Percentiles rank a stretch among this genome's conserved stretches.
phyloP scores from a whole-genome alignment of 2,329 filamentous ascomycete genomes.

The Zymoseptoria tritici region DNA sequence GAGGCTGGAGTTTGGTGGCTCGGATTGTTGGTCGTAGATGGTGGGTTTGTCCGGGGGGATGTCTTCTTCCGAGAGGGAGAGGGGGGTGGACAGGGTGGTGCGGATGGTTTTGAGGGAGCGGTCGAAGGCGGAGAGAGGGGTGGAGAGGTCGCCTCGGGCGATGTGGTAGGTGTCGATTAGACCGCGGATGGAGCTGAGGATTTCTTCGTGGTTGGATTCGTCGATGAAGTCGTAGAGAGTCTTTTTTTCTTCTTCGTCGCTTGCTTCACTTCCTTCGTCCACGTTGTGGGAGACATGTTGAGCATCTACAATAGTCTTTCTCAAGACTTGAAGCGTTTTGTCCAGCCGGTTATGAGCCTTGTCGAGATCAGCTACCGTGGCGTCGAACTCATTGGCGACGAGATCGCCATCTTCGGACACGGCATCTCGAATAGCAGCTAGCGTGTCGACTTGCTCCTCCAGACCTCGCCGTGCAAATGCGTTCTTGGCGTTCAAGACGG shows the following conservation, averaged over 20 bases:
- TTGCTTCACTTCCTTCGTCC: background rate
- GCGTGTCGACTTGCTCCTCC: conserved; percentile 37
- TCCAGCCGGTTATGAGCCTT: conserved; percentile 57
- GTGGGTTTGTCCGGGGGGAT: conserved; percentile 23
- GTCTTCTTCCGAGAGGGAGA: background rate
- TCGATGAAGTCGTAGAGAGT: conserved; percentile 71
- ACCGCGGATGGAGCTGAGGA: conserved; percentile 59
- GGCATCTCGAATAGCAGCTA: conserved; percentile 38
- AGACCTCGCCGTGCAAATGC: conserved; percentile 36
- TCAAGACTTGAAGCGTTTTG: conserved; percentile 58
- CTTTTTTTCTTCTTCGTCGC: conserved; percentile 34
- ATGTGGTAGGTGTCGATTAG: conserved; percentile 66
- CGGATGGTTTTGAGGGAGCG: conserved; percentile 43
- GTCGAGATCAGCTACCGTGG: conserved; percentile 46
- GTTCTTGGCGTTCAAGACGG: conserved; percentile 55
- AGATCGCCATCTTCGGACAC: conserved; percentile 36
- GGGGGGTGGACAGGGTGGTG: conserved; percentile 7
- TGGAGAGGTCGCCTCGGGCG: conserved; percentile 51
- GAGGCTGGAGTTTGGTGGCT: conserved; percentile 30
- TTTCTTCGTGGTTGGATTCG: conserved; percentile 58
- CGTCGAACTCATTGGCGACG: conserved; percentile 39
- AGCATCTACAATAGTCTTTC: conserved; percentile 56
- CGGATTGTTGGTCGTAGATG: conserved; percentile 23
- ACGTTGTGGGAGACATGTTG: conserved; percentile 37
- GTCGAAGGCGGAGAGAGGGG: conserved; percentile 60